These are phyloP conservation scores for Pseudopyrenochaeta lycopersici DNA, from an alignment of 2,329 filamentous ascomycete species.

Conservation along the genomic window DNA sequence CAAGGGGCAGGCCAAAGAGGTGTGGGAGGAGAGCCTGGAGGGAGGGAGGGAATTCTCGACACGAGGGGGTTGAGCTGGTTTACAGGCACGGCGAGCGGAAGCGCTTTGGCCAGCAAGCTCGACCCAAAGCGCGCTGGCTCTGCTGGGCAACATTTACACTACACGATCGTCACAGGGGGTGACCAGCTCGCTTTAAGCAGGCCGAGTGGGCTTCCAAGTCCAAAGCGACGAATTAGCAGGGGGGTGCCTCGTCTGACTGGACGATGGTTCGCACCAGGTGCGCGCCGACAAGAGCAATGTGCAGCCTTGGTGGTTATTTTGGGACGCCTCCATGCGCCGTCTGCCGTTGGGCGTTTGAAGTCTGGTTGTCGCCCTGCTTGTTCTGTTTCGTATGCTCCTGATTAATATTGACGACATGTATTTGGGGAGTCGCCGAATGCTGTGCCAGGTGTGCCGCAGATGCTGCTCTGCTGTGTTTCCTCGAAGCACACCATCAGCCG, in stretches of 20 bases:
- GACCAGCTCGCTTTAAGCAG: conserved; percentile 19
- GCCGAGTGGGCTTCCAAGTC: conserved; percentile 16
- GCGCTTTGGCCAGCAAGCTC: conserved; percentile 17
- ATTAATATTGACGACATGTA: conserved; percentile 7
- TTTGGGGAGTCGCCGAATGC: not conserved
- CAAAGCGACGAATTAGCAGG: conserved; percentile 17
- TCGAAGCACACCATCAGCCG: not conserved
- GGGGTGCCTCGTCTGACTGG: conserved; percentile 14
- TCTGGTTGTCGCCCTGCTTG: conserved; percentile 12
- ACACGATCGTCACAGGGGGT: conserved; percentile 33
- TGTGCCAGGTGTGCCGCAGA: not conserved
- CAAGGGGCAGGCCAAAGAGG: conserved; percentile 30
- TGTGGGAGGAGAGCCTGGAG: conserved; percentile 26
- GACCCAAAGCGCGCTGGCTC: conserved; percentile 6
- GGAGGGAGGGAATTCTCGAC: conserved; percentile 11
- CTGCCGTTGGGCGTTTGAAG: conserved; percentile 30
- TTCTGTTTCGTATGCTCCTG: conserved; percentile 28
- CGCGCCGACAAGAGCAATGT: conserved; percentile 9
- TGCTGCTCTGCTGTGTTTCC: not conserved
- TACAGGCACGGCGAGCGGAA: conserved; percentile 29
- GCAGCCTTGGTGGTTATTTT: conserved; percentile 31
- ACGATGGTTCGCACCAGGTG: conserved; percentile 7
- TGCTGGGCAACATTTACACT: conserved; percentile 10
- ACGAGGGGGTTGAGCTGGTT: conserved; percentile 32
- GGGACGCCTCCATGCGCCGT: conserved; percentile 26